A percentile compares a stretch with the other conserved stretches of the same genome.
These are phyloP conservation scores for Actinomucor elegans DNA, from an alignment of 371 early-diverging fungal genomes.

Conservation along the genomic window DNA sequence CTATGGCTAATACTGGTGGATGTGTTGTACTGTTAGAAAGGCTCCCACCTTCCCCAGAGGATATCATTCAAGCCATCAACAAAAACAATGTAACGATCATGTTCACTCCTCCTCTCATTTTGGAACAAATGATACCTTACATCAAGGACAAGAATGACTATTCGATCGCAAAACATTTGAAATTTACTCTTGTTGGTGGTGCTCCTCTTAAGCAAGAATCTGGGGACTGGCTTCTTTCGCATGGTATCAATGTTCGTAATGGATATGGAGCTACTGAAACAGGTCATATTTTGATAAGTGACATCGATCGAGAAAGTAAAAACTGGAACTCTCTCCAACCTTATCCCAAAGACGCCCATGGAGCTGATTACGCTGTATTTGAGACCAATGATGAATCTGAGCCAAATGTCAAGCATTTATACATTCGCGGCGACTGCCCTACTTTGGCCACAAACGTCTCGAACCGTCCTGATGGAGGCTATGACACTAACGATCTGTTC, in stretches of 20 bases:
- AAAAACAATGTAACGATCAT: slow-evolving; percentile 1
- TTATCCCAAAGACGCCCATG: not conserved
- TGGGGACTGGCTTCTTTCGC: slow-evolving; percentile 8
- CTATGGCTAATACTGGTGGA: slow-evolving; percentile 4
- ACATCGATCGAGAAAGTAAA: not conserved
- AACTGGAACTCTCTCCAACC: slow-evolving; percentile 3
- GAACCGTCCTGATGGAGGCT: slow-evolving; percentile 34
- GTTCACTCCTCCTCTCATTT: slow-evolving; percentile 5
- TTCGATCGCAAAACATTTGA: not conserved
- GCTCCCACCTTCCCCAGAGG: slow-evolving; percentile 5
- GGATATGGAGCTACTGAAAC: slow-evolving; percentile 17
- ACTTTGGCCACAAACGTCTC: slow-evolving; percentile 19
- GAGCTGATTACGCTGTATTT: not conserved
- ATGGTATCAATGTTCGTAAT: slow-evolving; percentile 6
- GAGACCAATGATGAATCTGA: slow-evolving; percentile 3
- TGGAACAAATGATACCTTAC: slow-evolving; percentile 15
- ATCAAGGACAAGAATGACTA: slow-evolving; percentile 11
- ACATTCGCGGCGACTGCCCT: slow-evolving; percentile 9
- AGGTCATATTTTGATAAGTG: not conserved
- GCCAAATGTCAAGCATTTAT: slow-evolving; percentile 13
- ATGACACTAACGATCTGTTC: slow-evolving; percentile 38
- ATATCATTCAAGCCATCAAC: not conserved
- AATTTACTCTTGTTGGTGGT: slow-evolving; percentile 71
- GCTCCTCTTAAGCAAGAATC: slow-evolving; percentile 61
- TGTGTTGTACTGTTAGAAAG: slow-evolving; percentile 7